phyloP scores from a whole-genome alignment of 106 monocot genomes.

The Triglochin maritima region DNA sequence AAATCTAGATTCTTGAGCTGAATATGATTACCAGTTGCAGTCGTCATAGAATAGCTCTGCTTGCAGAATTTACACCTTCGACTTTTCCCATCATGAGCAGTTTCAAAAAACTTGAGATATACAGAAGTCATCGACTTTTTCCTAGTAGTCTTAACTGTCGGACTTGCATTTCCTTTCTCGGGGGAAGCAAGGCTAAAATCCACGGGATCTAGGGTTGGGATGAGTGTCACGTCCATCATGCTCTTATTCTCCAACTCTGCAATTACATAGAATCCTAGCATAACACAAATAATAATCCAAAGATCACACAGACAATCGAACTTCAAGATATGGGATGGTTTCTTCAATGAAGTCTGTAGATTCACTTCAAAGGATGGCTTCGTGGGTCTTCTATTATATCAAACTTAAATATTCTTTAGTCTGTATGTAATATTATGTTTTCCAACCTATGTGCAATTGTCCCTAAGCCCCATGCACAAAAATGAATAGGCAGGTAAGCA shows the following conservation, averaged over 20 bases:
- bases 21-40: constrained; percentile 58
- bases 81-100: constrained; percentile 71
- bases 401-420: not conserved
- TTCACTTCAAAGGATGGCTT: not conserved
- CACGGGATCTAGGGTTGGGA: constrained; percentile 32
- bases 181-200: constrained; percentile 24
- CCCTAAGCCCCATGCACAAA: too few species aligned
- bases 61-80: constrained; percentile 88
- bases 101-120: constrained; percentile 86
- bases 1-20: not conserved
- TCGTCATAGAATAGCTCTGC: constrained; percentile 83
- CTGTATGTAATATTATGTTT: not conserved
- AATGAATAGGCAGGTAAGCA: too few species aligned
- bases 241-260: constrained; percentile 39
- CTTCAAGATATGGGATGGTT: not conserved
- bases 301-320: not conserved
- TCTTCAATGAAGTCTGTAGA: not conserved
- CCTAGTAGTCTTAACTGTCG: constrained; percentile 27
- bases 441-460: too few species aligned
- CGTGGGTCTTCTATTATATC: not conserved
- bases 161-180: constrained; percentile 32
- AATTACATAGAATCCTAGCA: not conserved
- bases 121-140: constrained; percentile 86
- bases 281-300: not conserved
- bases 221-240: constrained; percentile 48